These are phyloP conservation scores for Xerocomellus intermedius DNA, from an alignment of 768 basidiomycete species.

Conservation along the genomic window DNA sequence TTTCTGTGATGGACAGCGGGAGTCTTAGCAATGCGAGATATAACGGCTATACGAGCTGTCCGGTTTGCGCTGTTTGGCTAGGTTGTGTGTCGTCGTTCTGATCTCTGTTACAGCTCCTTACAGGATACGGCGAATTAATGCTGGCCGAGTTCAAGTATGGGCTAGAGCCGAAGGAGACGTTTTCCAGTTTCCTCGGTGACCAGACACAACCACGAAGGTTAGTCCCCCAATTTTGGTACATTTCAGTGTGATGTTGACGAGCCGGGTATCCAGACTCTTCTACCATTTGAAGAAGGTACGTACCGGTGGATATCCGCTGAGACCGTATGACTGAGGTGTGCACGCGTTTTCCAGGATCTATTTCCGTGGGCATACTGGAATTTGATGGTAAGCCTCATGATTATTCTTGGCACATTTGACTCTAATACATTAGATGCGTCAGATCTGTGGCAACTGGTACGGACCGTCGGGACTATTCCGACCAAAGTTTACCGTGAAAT, in stretches of 20 bases:
- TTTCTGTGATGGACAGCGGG: constrained; percentile 71
- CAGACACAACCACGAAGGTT: constrained; percentile 77
- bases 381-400: constrained; percentile 49
- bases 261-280: constrained; percentile 51
- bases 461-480: constrained; percentile 41
- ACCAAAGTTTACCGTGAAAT: constrained; percentile 35
- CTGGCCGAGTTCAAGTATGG: constrained; percentile 96
- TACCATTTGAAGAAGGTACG: constrained; percentile 84
- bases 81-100: background rate
- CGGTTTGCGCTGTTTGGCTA: constrained; percentile 47
- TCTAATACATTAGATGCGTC: constrained; percentile 4
- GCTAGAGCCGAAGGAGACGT: constrained; percentile 82
- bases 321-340: background rate
- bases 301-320: background rate
- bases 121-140: constrained; percentile 80
- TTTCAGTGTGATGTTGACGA: constrained; percentile 7
- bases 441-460: constrained; percentile 48
- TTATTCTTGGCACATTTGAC: background rate
- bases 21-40: constrained; percentile 68
- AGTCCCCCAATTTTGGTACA: background rate
- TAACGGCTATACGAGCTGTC: constrained; percentile 88
- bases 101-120: constrained; percentile 55
- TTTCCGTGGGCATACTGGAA: constrained; percentile 69
- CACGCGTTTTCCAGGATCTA: constrained; percentile 23
- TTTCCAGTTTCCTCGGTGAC: constrained; percentile 63